Percentiles rank a stretch among this genome's conserved stretches.
phyloP scores from a whole-genome alignment of 345 rosid species.

The Orychophragmus violaceus region DNA sequence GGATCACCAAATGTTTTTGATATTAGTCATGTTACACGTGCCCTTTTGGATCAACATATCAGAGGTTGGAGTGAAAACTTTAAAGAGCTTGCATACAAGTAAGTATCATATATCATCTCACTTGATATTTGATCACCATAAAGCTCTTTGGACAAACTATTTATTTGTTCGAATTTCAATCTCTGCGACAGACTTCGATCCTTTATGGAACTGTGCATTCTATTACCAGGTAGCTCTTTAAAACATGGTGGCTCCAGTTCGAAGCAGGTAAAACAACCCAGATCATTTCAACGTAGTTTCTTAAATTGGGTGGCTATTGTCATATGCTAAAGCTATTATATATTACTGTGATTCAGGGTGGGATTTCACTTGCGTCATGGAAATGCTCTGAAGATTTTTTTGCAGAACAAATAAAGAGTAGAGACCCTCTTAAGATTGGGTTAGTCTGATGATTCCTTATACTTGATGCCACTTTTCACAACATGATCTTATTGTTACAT shows the following conservation, averaged over 20 bases:
- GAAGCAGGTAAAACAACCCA: constrained; percentile 37
- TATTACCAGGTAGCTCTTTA: constrained; percentile 64
- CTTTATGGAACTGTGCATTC: constrained; percentile 88
- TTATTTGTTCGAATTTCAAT: not conserved
- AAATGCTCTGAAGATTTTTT: constrained; percentile 92
- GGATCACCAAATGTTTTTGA: constrained; percentile 91
- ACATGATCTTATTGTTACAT: too few species aligned
- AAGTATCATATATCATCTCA: constrained; percentile 23
- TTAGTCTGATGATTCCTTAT: constrained; percentile 24
- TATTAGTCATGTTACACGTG: constrained; percentile 53
- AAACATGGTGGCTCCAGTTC: constrained; percentile 39
- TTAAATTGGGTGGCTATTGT: not conserved
- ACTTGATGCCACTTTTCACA: too few species aligned
- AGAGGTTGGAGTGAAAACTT: constrained; percentile 79
- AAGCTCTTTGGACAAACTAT: not conserved
- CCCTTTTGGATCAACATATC: constrained; percentile 77
- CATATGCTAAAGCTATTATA: not conserved
- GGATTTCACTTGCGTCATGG: constrained; percentile 85
- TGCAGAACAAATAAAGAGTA: constrained; percentile 63
- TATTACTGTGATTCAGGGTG: constrained; percentile 39
- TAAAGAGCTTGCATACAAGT: constrained; percentile 92
- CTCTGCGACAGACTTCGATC: constrained; percentile 63
- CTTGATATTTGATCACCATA: constrained; percentile 1
- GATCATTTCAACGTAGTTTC: too few species aligned
- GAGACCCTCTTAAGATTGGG: constrained; percentile 92